Percentiles rank a stretch among this genome's conserved stretches.
These are phyloP conservation scores for Cercophora newfieldiana DNA, from an alignment of 495 filamentous ascomycete species.

Conservation along the genomic window DNA sequence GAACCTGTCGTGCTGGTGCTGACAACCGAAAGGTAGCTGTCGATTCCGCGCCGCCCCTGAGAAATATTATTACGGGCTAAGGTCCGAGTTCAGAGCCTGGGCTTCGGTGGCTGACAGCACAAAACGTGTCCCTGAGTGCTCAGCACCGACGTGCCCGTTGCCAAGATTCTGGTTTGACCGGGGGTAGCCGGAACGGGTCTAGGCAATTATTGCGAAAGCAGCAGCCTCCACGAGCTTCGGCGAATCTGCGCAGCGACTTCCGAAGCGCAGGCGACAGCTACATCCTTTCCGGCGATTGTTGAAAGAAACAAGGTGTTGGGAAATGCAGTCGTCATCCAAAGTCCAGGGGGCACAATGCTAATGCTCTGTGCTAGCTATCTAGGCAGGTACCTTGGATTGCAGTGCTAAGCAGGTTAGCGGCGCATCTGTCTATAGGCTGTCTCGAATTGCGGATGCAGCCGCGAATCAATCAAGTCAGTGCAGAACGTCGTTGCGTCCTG, in stretches of 20 bases:
- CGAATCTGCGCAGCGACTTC: background rate
- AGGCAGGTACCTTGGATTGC: background rate
- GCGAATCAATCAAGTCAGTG: background rate
- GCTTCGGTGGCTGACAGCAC: background rate
- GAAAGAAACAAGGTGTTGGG: background rate
- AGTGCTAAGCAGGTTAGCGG: background rate
- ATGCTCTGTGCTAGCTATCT: background rate
- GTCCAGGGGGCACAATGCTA: background rate
- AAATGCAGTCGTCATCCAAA: background rate
- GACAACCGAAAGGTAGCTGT: background rate
- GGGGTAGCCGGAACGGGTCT: background rate
- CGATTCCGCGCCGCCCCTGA: slow-evolving; percentile 5
- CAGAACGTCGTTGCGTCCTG: background rate
- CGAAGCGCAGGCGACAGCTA: background rate
- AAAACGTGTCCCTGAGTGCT: background rate
- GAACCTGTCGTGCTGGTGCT: background rate
- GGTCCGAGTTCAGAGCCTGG: background rate
- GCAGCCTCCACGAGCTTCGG: background rate
- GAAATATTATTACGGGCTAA: background rate
- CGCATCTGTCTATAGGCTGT: background rate
- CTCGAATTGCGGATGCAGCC: background rate
- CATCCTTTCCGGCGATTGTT: background rate
- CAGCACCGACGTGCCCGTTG: background rate
- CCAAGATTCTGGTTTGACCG: background rate
- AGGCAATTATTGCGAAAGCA: background rate